These are phyloP conservation scores for Nelumbo lutea DNA, from an alignment of 164 flowering plant genomes.

Conservation along the genomic window DNA sequence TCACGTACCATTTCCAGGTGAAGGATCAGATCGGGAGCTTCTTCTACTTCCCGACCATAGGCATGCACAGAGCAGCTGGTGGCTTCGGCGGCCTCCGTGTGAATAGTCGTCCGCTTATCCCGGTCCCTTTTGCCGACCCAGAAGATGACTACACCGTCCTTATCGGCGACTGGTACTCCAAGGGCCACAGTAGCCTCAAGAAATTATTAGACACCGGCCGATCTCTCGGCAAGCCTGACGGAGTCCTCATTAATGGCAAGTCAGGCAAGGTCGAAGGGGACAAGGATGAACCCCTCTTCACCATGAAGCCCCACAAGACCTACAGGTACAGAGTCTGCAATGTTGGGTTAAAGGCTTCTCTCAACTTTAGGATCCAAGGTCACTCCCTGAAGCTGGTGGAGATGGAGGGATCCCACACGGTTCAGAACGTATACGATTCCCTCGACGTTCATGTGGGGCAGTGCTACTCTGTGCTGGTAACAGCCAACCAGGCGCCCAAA, in stretches of 20 bases:
- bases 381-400: slow-evolving; percentile 46
- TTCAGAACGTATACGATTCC: slow-evolving; percentile 45
- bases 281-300: slow-evolving; percentile 23
- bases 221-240: slow-evolving; percentile 31
- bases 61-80: slow-evolving; percentile 32
- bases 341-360: slow-evolving; percentile 38
- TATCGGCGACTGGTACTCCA: slow-evolving; percentile 51
- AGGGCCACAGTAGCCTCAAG: slow-evolving; percentile 22
- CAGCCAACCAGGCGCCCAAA: slow-evolving; percentile 48
- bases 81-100: slow-evolving; percentile 38
- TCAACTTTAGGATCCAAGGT: slow-evolving; percentile 43
- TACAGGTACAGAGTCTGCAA: slow-evolving; percentile 45
- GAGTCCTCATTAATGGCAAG: slow-evolving; percentile 38
- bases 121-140: slow-evolving; percentile 39
- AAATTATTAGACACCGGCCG: slow-evolving; percentile 27
- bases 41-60: slow-evolving; percentile 37
- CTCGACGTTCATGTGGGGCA: slow-evolving; percentile 72
- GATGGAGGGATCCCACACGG: slow-evolving; percentile 46
- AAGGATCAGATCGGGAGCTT: slow-evolving; percentile 50
- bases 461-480: slow-evolving; percentile 57
- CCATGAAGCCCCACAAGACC: slow-evolving; percentile 38
- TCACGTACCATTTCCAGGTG: slow-evolving; percentile 47
- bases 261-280: slow-evolving; percentile 10
- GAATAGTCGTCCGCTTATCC: slow-evolving; percentile 39
- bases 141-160: slow-evolving; percentile 53